A percentile compares a stretch with the other conserved stretches of the same genome.
phyloP scores from a whole-genome alignment of 2,329 filamentous ascomycete species.

The Trichoderma breve region DNA sequence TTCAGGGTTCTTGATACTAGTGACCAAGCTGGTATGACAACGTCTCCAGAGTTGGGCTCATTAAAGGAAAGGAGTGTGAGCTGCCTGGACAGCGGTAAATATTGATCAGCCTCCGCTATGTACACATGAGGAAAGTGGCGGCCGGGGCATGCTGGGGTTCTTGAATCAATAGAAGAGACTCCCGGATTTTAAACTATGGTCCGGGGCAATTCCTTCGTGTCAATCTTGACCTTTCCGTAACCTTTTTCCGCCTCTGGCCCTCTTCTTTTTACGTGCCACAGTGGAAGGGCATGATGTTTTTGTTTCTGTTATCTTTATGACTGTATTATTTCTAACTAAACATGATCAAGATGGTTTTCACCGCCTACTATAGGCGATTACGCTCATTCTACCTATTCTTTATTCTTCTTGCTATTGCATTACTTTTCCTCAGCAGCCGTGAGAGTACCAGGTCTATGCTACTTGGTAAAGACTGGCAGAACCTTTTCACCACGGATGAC shows the following conservation, averaged over 20 bases:
- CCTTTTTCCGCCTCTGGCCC: not conserved
- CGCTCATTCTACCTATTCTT: conserved; percentile 12
- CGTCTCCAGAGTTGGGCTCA: not conserved
- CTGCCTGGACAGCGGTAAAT: not conserved
- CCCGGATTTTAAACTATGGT: conserved; percentile 1
- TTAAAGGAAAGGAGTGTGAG: not conserved
- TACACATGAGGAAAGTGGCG: not conserved
- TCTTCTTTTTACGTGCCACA: not conserved
- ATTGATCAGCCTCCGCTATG: conserved; percentile 5
- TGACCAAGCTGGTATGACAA: not conserved
- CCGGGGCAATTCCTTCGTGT: not conserved
- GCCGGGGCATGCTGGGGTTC: not conserved
- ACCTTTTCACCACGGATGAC: conserved; percentile 7
- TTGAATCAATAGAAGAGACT: not conserved
- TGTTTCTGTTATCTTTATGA: conserved; percentile 8
- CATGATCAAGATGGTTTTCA: conserved; percentile 16
- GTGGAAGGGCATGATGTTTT: conserved; percentile 10
- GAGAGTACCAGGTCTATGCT: not conserved
- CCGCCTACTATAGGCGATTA: conserved; percentile 14
- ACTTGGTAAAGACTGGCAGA: not conserved
- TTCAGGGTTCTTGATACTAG: not conserved
- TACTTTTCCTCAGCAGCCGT: conserved; percentile 15
- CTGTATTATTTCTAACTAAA: not conserved
- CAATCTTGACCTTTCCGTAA: conserved; percentile 8
- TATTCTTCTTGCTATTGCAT: conserved; percentile 12